Percentiles rank a stretch among this genome's conserved stretches.
Evolutionary conservation across 129 eudicot species (phyloP).

Genomic region (Pittosporum tobira): DNA sequence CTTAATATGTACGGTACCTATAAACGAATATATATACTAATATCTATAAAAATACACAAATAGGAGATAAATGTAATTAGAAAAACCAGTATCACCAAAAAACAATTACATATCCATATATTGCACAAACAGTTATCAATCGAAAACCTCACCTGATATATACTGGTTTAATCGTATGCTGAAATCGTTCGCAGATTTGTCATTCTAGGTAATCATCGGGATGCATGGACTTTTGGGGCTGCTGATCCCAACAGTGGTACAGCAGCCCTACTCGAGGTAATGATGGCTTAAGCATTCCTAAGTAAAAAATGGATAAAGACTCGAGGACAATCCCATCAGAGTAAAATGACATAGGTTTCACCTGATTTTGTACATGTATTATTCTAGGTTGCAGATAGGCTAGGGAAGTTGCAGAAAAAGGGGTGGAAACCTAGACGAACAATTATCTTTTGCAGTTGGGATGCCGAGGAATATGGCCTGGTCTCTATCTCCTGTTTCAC

Average conservation of each 20-base stretch:
- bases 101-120: background rate
- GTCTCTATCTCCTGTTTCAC: conserved; percentile 34
- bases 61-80: too few relatives aligned
- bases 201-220: conserved; percentile 85
- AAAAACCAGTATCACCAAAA: too few relatives aligned
- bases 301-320: too few relatives aligned
- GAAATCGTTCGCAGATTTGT: conserved; percentile 37
- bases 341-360: background rate
- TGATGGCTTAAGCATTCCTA: background rate
- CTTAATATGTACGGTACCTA: background rate
- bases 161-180: background rate
- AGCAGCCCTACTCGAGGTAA: conserved; percentile 80
- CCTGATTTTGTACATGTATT: background rate
- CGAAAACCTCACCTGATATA: background rate
- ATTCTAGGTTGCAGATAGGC: conserved; percentile 63
- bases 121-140: background rate
- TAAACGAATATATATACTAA: too few relatives aligned
- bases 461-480: conserved; percentile 95
- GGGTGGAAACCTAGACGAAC: conserved; percentile 92
- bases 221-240: conserved; percentile 94
- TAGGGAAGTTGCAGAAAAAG: conserved; percentile 50
- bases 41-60: too few relatives aligned
- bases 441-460: conserved; percentile 81
- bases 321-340: background rate
- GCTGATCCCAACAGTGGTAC: conserved; percentile 98